Evolutionary conservation across 495 filamentous ascomycete genomes (phyloP).

Genomic region (Penicillium canescens): DNA sequence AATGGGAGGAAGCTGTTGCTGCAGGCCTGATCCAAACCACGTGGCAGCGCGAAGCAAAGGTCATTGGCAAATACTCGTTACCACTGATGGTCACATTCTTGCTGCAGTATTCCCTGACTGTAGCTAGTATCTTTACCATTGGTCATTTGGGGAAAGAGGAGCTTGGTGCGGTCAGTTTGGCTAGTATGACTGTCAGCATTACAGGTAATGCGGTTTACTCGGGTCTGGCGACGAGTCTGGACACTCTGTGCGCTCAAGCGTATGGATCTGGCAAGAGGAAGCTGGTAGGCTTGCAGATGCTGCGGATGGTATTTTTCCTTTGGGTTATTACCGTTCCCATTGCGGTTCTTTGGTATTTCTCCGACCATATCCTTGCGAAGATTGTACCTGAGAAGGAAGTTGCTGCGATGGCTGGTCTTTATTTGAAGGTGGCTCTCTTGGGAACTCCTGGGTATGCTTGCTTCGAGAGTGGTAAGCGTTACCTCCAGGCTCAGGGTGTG

Average conservation of each 20-base stretch:
- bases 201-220: slow-evolving; percentile 73
- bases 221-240: slow-evolving; percentile 70
- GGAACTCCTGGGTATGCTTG: slow-evolving; percentile 70
- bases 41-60: slow-evolving; percentile 78
- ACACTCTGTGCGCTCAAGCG: slow-evolving; percentile 75
- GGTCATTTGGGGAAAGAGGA: slow-evolving; percentile 65
- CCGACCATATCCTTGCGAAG: slow-evolving; percentile 56
- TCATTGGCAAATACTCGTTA: slow-evolving; percentile 60
- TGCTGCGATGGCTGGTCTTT: slow-evolving; percentile 63
- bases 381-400: slow-evolving; percentile 69
- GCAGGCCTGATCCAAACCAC: slow-evolving; percentile 76
- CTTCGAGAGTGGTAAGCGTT: slow-evolving; percentile 74
- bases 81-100: slow-evolving; percentile 72
- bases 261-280: slow-evolving; percentile 71
- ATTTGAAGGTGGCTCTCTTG: slow-evolving; percentile 64
- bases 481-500: slow-evolving; percentile 71
- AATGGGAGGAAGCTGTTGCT: slow-evolving; percentile 79
- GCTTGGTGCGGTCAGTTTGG: slow-evolving; percentile 64
- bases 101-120: slow-evolving; percentile 72
- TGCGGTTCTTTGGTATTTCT: slow-evolving; percentile 61
- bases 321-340: slow-evolving; percentile 66
- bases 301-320: slow-evolving; percentile 69
- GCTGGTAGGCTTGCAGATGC: slow-evolving; percentile 70
- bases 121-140: slow-evolving; percentile 68
- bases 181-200: slow-evolving; percentile 71